Conservation (phyloP, 331 rosid genomes). For the Saraca asoca region DNA sequence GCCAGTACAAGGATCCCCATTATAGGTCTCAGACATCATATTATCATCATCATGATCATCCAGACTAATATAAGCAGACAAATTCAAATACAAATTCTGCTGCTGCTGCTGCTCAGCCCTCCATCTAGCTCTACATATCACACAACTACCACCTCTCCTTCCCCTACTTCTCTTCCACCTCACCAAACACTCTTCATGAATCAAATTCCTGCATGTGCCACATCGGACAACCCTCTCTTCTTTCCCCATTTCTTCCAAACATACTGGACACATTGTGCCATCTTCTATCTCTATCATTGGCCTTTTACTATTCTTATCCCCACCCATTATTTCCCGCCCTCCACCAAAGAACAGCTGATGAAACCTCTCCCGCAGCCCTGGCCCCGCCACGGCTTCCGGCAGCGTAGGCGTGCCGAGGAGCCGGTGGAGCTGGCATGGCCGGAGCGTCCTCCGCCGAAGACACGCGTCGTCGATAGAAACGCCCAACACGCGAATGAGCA, state of each 20-base stretch:
- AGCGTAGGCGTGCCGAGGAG: conserved; percentile 45
- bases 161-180: conserved; percentile 78
- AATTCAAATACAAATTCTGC: conserved; percentile 63
- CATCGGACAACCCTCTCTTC: conserved; percentile 66
- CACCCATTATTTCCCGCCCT: conserved; percentile 2
- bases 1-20: too few relatives aligned
- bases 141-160: conserved; percentile 64
- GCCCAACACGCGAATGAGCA: conserved; percentile 64
- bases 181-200: conserved; percentile 74
- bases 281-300: conserved; percentile 47
- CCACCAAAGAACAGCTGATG: conserved; percentile 50
- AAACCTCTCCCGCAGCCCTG: conserved; percentile 53
- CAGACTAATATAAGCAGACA: conserved; percentile 60
- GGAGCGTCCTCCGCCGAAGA: conserved; percentile 59
- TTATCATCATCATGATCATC: conserved; percentile 27
- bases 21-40: too few relatives aligned
- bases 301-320: not conserved
- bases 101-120: conserved; percentile 23
- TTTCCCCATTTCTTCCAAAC: conserved; percentile 76
- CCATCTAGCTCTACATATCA: conserved; percentile 89
- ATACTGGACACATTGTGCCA: conserved; percentile 68
- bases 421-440: conserved; percentile 58
- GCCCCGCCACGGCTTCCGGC: conserved; percentile 61
- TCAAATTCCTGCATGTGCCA: conserved; percentile 64
- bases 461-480: conserved; percentile 53